phyloP scores from a whole-genome alignment of 1,284 basidiomycete species.

The Megacollybia platyphylla region DNA sequence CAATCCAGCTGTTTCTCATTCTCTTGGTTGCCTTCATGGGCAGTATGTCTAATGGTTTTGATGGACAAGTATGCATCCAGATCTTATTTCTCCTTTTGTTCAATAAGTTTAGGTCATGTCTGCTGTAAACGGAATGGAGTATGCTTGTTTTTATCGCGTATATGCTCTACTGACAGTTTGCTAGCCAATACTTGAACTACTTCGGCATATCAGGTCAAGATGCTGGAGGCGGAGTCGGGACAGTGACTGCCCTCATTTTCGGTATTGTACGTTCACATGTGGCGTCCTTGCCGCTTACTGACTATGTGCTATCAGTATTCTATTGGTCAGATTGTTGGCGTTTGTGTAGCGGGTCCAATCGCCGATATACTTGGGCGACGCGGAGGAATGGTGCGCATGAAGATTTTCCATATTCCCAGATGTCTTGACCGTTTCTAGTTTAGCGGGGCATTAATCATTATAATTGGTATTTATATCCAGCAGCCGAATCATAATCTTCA shows the following conservation, averaged over 20 bases:
- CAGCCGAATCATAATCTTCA: background rate
- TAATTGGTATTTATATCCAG: conserved; percentile 14
- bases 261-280: conserved; percentile 19
- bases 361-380: conserved; percentile 35
- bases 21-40: conserved; percentile 29
- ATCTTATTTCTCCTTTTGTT: background rate
- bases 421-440: conserved; percentile 15
- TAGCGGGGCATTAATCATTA: conserved; percentile 29
- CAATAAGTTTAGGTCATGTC: conserved; percentile 23
- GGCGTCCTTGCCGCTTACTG: background rate
- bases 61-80: conserved; percentile 20
- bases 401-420: background rate
- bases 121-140: conserved; percentile 32
- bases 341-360: conserved; percentile 24
- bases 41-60: conserved; percentile 30
- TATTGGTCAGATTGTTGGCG: conserved; percentile 23
- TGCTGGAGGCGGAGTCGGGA: conserved; percentile 28
- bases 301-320: conserved; percentile 14
- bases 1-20: conserved; percentile 25
- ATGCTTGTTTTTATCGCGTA: conserved; percentile 7
- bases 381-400: conserved; percentile 31
- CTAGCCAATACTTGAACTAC: conserved; percentile 25
- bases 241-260: conserved; percentile 9
- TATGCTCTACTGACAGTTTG: background rate
- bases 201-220: conserved; percentile 24